phyloP scores from a whole-genome alignment of 1,139 yeast species.

The Scheffersomyces cryptocercus region DNA sequence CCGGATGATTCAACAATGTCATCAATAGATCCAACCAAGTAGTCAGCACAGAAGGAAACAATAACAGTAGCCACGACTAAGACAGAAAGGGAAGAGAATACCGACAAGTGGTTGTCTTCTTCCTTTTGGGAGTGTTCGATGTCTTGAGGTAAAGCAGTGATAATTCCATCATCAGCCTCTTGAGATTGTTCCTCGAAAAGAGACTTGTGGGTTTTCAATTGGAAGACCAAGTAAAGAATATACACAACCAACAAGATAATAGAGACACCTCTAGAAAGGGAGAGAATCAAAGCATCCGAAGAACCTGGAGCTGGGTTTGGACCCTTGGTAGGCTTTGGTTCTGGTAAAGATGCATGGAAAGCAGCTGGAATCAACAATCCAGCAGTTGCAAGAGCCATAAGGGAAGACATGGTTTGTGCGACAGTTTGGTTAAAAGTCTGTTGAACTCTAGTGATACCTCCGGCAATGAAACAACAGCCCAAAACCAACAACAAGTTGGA shows the following conservation, averaged over 20 bases:
- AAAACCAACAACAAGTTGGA: conserved; percentile 85
- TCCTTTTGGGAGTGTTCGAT: conserved; percentile 30
- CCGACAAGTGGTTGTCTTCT: conserved; percentile 36
- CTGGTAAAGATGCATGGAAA: conserved; percentile 80
- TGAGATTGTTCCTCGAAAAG: conserved; percentile 45
- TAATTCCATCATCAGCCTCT: conserved; percentile 40
- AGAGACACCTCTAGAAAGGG: conserved; percentile 85
- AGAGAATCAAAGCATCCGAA: conserved; percentile 56
- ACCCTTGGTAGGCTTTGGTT: conserved; percentile 26
- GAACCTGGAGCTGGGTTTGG: conserved; percentile 45
- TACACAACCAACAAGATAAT: conserved; percentile 77
- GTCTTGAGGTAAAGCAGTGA: conserved; percentile 30
- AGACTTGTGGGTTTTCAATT: conserved; percentile 79
- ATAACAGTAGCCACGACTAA: conserved; percentile 69
- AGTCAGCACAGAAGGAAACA: conserved; percentile 92
- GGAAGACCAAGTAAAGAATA: conserved; percentile 78
- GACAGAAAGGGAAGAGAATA: conserved; percentile 44
- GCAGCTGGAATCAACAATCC: conserved; percentile 94
- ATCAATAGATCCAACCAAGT: conserved; percentile 89
- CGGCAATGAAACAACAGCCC: conserved; percentile 94
- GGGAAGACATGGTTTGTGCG: conserved; percentile 95
- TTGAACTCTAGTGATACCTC: conserved; percentile 83
- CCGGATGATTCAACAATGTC: conserved; percentile 82
- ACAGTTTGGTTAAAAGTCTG: conserved; percentile 94
- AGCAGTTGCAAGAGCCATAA: conserved; percentile 87